Evolutionary conservation across 257 asterid species (phyloP), one percentile per base, ranked within the genome.

Genomic region (Solanum etuberosum): DNA sequence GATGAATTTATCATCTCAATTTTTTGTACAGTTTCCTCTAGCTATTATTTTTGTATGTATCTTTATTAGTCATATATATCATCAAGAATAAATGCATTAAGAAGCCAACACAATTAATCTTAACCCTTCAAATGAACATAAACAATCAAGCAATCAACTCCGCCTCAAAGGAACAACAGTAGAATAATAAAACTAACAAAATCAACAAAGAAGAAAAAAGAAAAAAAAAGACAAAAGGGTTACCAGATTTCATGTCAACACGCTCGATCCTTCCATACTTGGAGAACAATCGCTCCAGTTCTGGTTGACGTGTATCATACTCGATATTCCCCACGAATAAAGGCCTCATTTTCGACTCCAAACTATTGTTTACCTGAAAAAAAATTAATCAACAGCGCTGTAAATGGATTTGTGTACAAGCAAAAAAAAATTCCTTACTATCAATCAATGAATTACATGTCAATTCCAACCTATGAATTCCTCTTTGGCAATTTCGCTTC

Each of bases 211-310:
- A 6, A 6, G 27, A 16, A n/a, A n/a, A n/a, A n/a, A 35, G 4
- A 9, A 6, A 76, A 16, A 76, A 18, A n/a, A 13, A 74, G 20
- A n/a, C 83, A n/a, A n/a, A 76, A 40, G 59, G 35, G 14, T 13
- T 93, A 95, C 98, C 98, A 90, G 98, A 92, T 94, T 96, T 96
- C 97, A 95, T 94, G 89, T 95, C 99, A 59, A 96, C 93, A 9
- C 97, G 96, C 12, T 94, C 98, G 74, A 96, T 90, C 89, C 93
- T 92, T 87, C 98, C 99, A 59, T 93, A 93, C 86, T 96, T 96
- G 88, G 96, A 92, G 90, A 96, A 95, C 87, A 94, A 61, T 10
- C 98, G 93, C 89, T 96, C 98, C 93, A 96, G 88, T 32, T 95
- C 98, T 42, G 97, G 93, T 80, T 94, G 98, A 32, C 98, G 98